These are phyloP conservation scores for Melastoma candidum DNA, from an alignment of 441 rosid species.

Conservation along the genomic window DNA sequence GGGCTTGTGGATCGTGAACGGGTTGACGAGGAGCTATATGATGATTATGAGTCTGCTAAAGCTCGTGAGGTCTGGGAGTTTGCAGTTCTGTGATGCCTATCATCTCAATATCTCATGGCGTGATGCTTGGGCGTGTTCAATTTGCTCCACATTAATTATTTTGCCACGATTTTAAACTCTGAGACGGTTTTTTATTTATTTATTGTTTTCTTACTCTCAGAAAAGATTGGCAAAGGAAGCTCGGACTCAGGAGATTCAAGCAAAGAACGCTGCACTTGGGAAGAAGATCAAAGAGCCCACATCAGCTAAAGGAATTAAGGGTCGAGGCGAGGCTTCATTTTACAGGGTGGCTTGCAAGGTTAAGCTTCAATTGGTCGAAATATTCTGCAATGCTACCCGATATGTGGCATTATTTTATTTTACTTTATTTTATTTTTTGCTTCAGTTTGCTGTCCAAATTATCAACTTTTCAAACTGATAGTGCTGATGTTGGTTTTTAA, in stretches of 20 bases:
- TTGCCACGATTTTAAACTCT: not conserved
- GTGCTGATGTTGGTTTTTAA: conserved; percentile 4
- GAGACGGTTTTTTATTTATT: conserved; percentile 1
- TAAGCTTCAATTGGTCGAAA: conserved; percentile 10
- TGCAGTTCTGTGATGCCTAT: not conserved
- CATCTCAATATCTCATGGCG: not conserved
- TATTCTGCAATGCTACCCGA: conserved; percentile 6
- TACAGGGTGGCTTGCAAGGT: conserved; percentile 98
- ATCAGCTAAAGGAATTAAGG: conserved; percentile 53
- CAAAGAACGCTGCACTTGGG: conserved; percentile 65
- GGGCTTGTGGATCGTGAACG: conserved; percentile 90
- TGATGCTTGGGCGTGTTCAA: not conserved
- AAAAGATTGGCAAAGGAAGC: conserved; percentile 92
- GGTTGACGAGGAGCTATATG: conserved; percentile 71
- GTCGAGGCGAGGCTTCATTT: conserved; percentile 91
- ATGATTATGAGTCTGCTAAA: conserved; percentile 87
- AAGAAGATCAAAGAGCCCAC: conserved; percentile 75
- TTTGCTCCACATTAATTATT: not conserved
- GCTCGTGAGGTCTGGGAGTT: conserved; percentile 69
- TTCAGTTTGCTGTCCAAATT: not conserved
- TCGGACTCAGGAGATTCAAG: conserved; percentile 71
- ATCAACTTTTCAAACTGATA: not conserved
- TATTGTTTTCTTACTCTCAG: conserved; percentile 25
- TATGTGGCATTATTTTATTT: conserved; percentile 4
- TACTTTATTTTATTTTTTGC: not conserved